Conservation (phyloP, 345 rosid genomes). For the Citropsis articulata region DNA sequence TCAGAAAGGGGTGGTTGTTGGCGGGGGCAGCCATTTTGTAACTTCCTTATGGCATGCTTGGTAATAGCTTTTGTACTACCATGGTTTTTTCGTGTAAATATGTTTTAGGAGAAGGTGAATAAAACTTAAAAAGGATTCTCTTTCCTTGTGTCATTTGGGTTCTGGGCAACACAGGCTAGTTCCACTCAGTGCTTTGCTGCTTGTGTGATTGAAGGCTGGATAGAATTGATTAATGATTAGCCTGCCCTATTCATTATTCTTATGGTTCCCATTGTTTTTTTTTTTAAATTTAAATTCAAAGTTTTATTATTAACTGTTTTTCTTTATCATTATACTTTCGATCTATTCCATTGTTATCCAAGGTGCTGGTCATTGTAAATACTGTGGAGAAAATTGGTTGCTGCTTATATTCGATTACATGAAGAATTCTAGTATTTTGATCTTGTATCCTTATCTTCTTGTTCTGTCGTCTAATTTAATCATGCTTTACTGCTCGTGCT, state of each 20-base stretch:
- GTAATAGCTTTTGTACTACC: constrained; percentile 70
- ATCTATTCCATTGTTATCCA: not conserved
- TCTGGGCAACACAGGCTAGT: not conserved
- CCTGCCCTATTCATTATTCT: not conserved
- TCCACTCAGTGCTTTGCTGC: not conserved
- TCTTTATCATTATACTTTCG: not conserved
- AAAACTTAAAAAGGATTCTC: not conserved
- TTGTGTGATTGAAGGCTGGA: not conserved
- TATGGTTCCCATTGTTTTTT: not conserved
- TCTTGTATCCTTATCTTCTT: too few species aligned
- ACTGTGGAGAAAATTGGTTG: not conserved
- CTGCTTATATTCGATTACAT: not conserved
- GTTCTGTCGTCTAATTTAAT: not conserved
- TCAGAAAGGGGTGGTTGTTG: constrained; percentile 42
- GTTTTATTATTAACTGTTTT: not conserved
- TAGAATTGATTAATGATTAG: constrained; percentile 9
- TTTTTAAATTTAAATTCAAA: too few species aligned
- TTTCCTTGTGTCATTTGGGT: not conserved
- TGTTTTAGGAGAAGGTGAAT: constrained; percentile 36
- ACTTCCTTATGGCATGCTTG: constrained; percentile 68
- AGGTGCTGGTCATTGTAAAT: not conserved
- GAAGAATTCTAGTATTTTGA: not conserved
- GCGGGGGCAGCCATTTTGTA: constrained; percentile 69
- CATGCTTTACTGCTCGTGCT: not conserved
- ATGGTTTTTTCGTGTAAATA: constrained; percentile 61